These are phyloP conservation scores for Calonectria hongkongensis DNA, from an alignment of 2,329 filamentous ascomycete species.

Conservation along the genomic window DNA sequence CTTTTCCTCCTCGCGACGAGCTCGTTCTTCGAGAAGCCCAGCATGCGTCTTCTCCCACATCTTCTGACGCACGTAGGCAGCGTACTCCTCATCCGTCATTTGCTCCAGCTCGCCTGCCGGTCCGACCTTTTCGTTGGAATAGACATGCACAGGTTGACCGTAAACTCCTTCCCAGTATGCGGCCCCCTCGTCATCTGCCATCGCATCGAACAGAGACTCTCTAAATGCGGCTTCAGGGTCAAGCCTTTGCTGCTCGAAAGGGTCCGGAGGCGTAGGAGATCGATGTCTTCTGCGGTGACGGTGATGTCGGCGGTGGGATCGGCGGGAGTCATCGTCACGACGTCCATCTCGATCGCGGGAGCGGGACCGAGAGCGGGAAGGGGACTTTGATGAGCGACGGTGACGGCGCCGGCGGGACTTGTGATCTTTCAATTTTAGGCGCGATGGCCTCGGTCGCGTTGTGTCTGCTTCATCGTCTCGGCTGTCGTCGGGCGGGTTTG, in stretches of 20 bases:
- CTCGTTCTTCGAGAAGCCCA: slow-evolving; percentile 85
- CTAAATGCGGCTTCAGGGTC: slow-evolving; percentile 87
- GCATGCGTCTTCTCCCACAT: slow-evolving; percentile 99
- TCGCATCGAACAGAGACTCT: slow-evolving; percentile 95
- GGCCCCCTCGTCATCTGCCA: slow-evolving; percentile 97
- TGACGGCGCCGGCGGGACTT: slow-evolving; percentile 52
- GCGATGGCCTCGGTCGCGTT: slow-evolving; percentile 56
- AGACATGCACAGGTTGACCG: slow-evolving; percentile 93
- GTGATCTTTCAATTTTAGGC: slow-evolving; percentile 60
- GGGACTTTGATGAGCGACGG: slow-evolving; percentile 42
- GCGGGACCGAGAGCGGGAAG: slow-evolving; percentile 49
- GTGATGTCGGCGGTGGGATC: slow-evolving; percentile 56
- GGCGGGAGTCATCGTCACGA: slow-evolving; percentile 47
- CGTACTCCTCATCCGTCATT: slow-evolving; percentile 96
- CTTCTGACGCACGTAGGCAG: slow-evolving; percentile 85
- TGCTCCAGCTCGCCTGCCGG: slow-evolving; percentile 79
- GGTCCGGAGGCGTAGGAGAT: slow-evolving; percentile 69
- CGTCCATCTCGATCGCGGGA: slow-evolving; percentile 49
- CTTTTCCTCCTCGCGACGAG: slow-evolving; percentile 73
- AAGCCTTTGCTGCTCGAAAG: slow-evolving; percentile 68
- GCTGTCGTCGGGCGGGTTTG: slow-evolving; percentile 18
- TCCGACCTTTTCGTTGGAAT: slow-evolving; percentile 70
- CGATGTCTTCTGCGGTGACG: slow-evolving; percentile 60
- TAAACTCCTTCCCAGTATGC: slow-evolving; percentile 98
- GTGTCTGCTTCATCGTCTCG: slow-evolving; percentile 46